These are phyloP conservation scores for Trametes hirsuta DNA, from an alignment of 1,284 basidiomycete genomes.

Conservation along the genomic window DNA sequence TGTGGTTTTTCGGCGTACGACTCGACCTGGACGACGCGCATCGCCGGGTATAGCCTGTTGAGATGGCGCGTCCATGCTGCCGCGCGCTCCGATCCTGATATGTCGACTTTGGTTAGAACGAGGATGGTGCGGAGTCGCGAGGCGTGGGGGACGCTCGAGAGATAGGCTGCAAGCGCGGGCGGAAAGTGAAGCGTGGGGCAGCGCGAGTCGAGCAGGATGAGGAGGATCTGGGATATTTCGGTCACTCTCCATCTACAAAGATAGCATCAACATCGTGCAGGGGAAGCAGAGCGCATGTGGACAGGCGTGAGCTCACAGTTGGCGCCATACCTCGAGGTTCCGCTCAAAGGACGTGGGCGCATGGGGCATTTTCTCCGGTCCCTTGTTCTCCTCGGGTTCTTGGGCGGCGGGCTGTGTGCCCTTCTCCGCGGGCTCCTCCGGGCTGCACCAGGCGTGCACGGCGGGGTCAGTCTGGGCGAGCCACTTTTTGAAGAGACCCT, in stretches of 20 bases:
- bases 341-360: constrained; percentile 85
- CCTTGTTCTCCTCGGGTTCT: constrained; percentile 4
- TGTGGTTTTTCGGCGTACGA: constrained; percentile 62
- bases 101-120: constrained; percentile 86
- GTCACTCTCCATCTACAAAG: constrained; percentile 79
- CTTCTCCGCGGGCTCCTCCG: constrained; percentile 1
- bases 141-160: constrained; percentile 36
- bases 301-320: constrained; percentile 60
- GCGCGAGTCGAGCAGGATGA: constrained; percentile 85
- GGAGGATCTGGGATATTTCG: constrained; percentile 83
- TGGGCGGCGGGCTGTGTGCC: constrained; percentile 24
- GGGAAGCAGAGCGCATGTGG: not conserved
- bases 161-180: constrained; percentile 55
- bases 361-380: constrained; percentile 47
- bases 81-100: constrained; percentile 42
- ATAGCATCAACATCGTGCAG: constrained; percentile 2
- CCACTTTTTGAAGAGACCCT: constrained; percentile 80
- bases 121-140: constrained; percentile 66
- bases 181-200: constrained; percentile 78
- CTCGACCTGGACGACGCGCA: constrained; percentile 73
- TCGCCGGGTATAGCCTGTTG: constrained; percentile 52
- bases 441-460: constrained; percentile 57
- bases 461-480: constrained; percentile 60
- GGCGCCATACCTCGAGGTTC: constrained; percentile 91
- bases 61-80: constrained; percentile 75